Conservation (phyloP, 2,329 filamentous ascomycete genomes). For the Sporothrix mexicana region DNA sequence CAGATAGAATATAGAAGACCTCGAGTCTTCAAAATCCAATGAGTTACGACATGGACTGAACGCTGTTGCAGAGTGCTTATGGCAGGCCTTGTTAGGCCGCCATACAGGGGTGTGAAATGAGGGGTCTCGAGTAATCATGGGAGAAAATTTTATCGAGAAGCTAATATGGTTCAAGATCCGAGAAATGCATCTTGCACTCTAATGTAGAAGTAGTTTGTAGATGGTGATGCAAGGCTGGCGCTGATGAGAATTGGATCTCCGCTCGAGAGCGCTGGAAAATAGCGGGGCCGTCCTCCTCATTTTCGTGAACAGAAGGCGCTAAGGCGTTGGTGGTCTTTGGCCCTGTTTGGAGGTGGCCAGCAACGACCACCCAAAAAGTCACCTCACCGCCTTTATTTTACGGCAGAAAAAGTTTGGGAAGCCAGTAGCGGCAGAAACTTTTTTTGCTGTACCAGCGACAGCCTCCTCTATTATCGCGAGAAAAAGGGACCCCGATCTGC, state of each 20-base stretch:
- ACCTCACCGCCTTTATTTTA: constrained; percentile 34
- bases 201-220: too few species aligned
- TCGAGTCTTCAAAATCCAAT: neutral
- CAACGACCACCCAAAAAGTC: neutral
- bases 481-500: too few species aligned
- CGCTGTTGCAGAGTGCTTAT: too few species aligned
- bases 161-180: too few species aligned
- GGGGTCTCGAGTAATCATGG: neutral
- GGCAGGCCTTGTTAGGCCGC: too few species aligned
- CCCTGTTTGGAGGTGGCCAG: neutral
- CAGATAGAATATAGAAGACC: neutral
- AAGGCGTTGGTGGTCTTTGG: neutral
- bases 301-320: neutral
- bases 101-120: neutral
- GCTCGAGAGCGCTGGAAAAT: neutral
- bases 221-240: too few species aligned
- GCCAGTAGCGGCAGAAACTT: constrained; percentile 32
- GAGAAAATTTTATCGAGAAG: too few species aligned
- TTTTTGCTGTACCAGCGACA: constrained; percentile 25
- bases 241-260: too few species aligned
- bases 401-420: constrained; percentile 35
- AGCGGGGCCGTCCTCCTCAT: neutral
- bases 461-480: constrained; percentile 26
- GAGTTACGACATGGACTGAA: neutral
- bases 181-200: too few species aligned